phyloP scores from a whole-genome alignment of 441 rosid species.

The Corymbia calophylla region DNA sequence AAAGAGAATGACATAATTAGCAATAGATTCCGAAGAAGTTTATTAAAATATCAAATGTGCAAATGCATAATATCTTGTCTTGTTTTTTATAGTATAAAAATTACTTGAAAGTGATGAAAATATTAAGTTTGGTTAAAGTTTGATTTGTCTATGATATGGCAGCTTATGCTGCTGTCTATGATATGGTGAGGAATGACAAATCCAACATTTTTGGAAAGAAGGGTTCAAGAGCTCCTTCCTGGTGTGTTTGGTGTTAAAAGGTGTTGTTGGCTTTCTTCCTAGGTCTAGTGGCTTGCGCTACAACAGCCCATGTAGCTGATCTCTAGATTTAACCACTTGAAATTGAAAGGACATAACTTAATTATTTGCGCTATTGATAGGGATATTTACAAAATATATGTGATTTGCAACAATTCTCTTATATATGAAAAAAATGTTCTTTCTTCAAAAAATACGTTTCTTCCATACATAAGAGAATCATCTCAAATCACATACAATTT shows the following conservation, averaged over 20 bases:
- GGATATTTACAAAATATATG: background rate
- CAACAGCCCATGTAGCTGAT: background rate
- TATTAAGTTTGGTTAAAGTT: background rate
- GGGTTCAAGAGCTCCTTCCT: too few relatives aligned
- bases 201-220: too few relatives aligned
- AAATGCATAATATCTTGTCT: background rate
- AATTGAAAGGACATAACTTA: too few relatives aligned
- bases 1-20: background rate
- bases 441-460: background rate
- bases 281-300: too few relatives aligned
- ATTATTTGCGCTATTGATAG: background rate
- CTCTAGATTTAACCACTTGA: background rate
- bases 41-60: background rate
- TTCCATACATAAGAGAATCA: background rate
- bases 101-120: background rate
- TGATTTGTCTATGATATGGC: background rate
- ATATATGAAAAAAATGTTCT: background rate
- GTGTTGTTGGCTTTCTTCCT: too few relatives aligned
- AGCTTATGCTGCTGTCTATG: background rate
- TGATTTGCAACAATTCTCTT: background rate
- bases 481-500: too few relatives aligned
- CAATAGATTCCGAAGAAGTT: background rate
- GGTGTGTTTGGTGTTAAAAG: too few relatives aligned
- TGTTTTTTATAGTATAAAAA: background rate
- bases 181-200: too few relatives aligned